phyloP scores from a whole-genome alignment of 192 early-diverging fungal species.

The Entomortierella parvispora region DNA sequence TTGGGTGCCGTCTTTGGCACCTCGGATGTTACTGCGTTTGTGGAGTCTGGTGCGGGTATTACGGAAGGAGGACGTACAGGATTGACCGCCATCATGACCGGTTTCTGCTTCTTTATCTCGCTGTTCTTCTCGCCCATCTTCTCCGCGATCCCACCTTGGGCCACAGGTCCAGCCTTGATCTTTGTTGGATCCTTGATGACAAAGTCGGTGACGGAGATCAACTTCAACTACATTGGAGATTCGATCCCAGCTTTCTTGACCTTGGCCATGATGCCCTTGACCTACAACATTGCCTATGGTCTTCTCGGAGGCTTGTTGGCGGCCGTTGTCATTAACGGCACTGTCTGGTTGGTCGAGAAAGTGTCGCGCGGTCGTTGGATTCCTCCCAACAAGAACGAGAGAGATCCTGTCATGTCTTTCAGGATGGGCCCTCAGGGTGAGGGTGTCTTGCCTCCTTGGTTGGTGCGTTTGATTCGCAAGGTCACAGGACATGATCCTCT shows the following conservation, averaged over 20 bases:
- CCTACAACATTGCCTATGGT: conserved; percentile 86
- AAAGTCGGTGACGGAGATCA: conserved; percentile 72
- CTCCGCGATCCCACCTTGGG: conserved; percentile 86
- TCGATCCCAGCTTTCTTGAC: conserved; percentile 82
- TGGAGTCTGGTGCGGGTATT: conserved; percentile 87
- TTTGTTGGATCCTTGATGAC: conserved; percentile 86
- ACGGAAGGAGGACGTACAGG: conserved; percentile 84
- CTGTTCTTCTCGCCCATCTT: conserved; percentile 89
- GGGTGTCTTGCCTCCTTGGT: conserved; percentile 46
- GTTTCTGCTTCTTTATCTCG: conserved; percentile 78
- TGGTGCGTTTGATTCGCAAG: conserved; percentile 40
- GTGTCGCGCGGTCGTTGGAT: conserved; percentile 63
- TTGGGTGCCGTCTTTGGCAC: conserved; percentile 79
- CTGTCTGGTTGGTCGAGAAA: conserved; percentile 66
- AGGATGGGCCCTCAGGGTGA: conserved; percentile 49
- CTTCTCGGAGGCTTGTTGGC: conserved; percentile 78
- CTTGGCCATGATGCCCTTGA: conserved; percentile 80
- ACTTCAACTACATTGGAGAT: conserved; percentile 84
- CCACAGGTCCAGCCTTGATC: conserved; percentile 85
- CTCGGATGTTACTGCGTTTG: conserved; percentile 81
- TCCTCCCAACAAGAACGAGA: conserved; percentile 49
- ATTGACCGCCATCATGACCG: conserved; percentile 74
- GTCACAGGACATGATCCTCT: conserved; percentile 34
- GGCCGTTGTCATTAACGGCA: conserved; percentile 76
- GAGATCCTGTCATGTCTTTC: conserved; percentile 47